phyloP scores from a whole-genome alignment of 176 grass and related monocot species.

The Triticum monococcum region DNA sequence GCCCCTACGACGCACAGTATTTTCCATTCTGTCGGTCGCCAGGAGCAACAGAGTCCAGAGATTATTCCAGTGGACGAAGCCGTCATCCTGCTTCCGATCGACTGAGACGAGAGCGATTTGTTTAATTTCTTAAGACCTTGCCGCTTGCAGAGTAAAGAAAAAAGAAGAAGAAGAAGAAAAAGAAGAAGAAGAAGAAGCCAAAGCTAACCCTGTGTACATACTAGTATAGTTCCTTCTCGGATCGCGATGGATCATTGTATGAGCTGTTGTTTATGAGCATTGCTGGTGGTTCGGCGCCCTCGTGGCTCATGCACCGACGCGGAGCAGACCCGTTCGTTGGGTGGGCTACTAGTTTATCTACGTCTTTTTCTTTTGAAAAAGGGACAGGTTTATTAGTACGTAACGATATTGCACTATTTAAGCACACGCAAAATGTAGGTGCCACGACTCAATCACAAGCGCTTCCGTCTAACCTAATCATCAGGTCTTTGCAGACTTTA shows the following conservation, averaged over 20 bases:
- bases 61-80: neutral
- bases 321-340: neutral
- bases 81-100: neutral
- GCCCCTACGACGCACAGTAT: neutral
- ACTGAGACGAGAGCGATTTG: constrained; percentile 11
- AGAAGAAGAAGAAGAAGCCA: neutral
- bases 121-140: constrained; percentile 25
- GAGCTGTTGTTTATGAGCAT: constrained; percentile 28
- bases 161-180: neutral
- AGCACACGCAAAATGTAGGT: constrained; percentile 37
- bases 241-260: constrained; percentile 15
- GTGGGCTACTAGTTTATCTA: constrained; percentile 4
- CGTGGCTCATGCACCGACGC: constrained; percentile 36
- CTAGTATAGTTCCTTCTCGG: neutral
- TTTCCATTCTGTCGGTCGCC: constrained; percentile 43
- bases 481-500: neutral
- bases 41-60: neutral
- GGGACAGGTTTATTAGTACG: neutral
- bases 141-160: neutral
- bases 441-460: neutral
- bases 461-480: constrained; percentile 27
- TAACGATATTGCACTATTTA: constrained; percentile 4
- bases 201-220: neutral
- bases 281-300: neutral
- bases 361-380: neutral